Conservation (phyloP, 306 rosid species). For the Rosa multiflora region DNA sequence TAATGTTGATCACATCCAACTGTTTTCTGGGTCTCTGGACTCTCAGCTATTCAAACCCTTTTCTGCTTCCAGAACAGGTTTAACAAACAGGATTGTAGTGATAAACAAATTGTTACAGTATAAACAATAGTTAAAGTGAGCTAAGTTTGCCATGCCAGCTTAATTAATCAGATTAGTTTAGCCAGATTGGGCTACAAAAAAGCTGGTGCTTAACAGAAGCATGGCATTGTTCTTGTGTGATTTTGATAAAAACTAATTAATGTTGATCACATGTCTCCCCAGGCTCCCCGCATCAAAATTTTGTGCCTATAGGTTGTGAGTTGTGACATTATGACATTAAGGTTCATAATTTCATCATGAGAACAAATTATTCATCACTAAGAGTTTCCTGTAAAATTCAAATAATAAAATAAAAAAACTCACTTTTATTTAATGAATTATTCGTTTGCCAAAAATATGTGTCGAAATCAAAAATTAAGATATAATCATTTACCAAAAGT, state of each 20-base stretch:
- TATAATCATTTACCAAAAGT: no score
- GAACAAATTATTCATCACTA: no score
- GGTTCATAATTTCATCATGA: no score
- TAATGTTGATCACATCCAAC: conserved; percentile 23
- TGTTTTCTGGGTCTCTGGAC: background rate
- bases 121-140: background rate
- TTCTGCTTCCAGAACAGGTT: background rate
- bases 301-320: background rate
- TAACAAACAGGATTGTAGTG: no score
- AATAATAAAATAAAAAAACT: no score
- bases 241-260: background rate
- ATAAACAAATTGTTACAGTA: background rate
- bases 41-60: background rate
- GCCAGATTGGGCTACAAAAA: background rate
- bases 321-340: background rate
- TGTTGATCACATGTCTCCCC: conserved; percentile 20
- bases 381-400: no score
- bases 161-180: background rate
- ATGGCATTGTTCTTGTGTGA: background rate
- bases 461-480: no score
- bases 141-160: background rate
- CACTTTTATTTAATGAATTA: no score
- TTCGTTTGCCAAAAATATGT: no score
- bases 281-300: background rate
- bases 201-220: conserved; percentile 11